Percentiles rank a stretch among this genome's conserved stretches.
phyloP scores from a whole-genome alignment of 2,329 filamentous ascomycete species.

The Colletotrichum lentis region DNA sequence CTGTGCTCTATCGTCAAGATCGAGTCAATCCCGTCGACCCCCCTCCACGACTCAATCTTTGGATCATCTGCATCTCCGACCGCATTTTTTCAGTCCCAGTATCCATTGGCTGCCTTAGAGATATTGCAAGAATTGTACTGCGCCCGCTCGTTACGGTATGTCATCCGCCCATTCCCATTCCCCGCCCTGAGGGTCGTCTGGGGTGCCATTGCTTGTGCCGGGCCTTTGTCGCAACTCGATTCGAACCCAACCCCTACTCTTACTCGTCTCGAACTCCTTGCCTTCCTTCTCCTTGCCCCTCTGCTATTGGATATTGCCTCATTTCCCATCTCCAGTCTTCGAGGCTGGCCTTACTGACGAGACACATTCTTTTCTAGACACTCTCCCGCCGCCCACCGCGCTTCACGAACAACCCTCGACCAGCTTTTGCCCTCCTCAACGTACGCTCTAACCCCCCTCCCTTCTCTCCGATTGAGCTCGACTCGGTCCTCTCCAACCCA shows the following conservation, averaged over 20 bases:
- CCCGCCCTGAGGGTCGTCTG: conserved; percentile 30
- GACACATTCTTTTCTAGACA: conserved; percentile 22
- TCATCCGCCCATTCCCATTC: conserved; percentile 34
- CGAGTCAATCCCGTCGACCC: conserved; percentile 30
- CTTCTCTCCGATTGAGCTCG: conserved; percentile 4
- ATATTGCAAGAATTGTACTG: conserved; percentile 44
- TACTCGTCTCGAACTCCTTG: neutral
- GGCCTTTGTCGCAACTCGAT: conserved; percentile 35
- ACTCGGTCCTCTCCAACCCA: conserved; percentile 14
- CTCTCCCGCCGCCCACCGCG: conserved; percentile 32
- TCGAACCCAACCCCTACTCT: conserved; percentile 15
- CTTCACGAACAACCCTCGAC: conserved; percentile 18
- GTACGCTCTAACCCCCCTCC: conserved; percentile 11
- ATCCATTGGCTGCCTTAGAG: conserved; percentile 51
- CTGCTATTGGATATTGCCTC: conserved; percentile 13
- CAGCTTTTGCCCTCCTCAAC: conserved; percentile 15
- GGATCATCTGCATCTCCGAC: conserved; percentile 46
- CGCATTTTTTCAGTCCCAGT: conserved; percentile 51
- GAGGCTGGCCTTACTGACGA: conserved; percentile 26
- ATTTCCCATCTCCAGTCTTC: conserved; percentile 1
- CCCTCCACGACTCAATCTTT: conserved; percentile 37
- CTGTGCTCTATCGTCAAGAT: conserved; percentile 32
- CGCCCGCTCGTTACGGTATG: conserved; percentile 49
- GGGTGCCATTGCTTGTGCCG: conserved; percentile 19
- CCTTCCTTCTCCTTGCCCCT: conserved; percentile 8